Base-by-base conservation (phyloP, 2,329 filamentous ascomycete species). In the Thelonectria rubi region DNA sequence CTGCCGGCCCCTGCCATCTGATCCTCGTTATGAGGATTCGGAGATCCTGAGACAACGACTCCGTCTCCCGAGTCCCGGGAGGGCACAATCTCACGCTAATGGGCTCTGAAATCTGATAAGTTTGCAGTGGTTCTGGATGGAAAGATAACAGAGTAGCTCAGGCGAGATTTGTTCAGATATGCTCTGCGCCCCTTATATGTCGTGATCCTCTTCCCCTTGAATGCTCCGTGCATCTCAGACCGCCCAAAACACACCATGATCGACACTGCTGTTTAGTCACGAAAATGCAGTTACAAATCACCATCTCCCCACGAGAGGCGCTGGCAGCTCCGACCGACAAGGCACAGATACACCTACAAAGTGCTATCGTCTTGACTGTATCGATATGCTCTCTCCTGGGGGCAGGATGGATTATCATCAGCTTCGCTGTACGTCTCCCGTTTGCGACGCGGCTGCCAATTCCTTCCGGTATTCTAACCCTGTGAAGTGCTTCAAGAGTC, bases 371-470 rank as follows among this genome's bases (percentile, higher is more conserved):
- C 17, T 20, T 54, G 39, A 32, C 30, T n/a, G 40, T 45, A 10
- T 54, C 51, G 7, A 18, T 54, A 7, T 45, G 15, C 9, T 54
- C 51, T 2, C 42, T 54, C 10, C 34, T 60, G 18, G 57, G 57
- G 3, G 57, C 50, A 9, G 57, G 50, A 11, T 60, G 57, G 57
- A 60, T 60, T 24, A 60, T 60, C 30, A 21, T 54, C 3, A 60
- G 50, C 26, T 60, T 60, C 39, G 39, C 18, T 20, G 57, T 60
- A 43, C 11, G 57, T 17, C 15, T 14, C 34, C 12, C 34, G 15
- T 37, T 14, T 14, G 12, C 11, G 6, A 7, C 11, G 34, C 34
- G 34, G 4, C 15, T 37, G 34, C 5, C 11, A 10, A 4, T 37
- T 34, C 10, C 15, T 20, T 18, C 12, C 15, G 21, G n/a, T 24